A percentile compares a stretch with the other conserved stretches of the same genome.
Evolutionary conservation across 106 monocot species (phyloP).

Genomic region (Agapanthus africanus): DNA sequence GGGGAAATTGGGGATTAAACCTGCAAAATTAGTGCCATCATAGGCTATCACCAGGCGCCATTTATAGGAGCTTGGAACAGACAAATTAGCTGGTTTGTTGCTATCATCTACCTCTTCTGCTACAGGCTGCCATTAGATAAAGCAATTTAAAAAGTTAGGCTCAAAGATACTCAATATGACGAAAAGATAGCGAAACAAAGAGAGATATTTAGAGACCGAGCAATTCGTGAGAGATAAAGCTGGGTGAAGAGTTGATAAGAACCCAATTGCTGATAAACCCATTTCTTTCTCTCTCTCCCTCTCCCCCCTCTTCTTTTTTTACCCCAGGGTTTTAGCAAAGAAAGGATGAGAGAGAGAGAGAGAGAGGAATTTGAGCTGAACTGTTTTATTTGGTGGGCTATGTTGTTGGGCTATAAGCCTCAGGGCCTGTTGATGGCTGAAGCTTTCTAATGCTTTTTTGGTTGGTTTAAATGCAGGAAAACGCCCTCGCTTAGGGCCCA

Average conservation of each 20-base stretch:
- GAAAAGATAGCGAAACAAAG: not conserved
- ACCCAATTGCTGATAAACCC: constrained; percentile 24
- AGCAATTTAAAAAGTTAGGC: not conserved
- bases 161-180: constrained; percentile 8
- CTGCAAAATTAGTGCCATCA: constrained; percentile 63
- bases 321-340: no score
- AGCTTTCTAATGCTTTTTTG: no score
- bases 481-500: no score
- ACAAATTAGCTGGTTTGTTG: not conserved
- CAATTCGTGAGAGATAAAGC: constrained; percentile 2
- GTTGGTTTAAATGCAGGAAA: no score
- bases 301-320: not conserved
- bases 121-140: not conserved
- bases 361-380: no score
- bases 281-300: constrained; percentile 7
- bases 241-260: constrained; percentile 18
- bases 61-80: constrained; percentile 22
- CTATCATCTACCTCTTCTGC: constrained; percentile 8
- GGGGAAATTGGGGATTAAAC: constrained; percentile 14
- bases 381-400: no score
- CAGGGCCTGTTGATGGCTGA: no score
- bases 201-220: constrained; percentile 9
- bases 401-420: no score
- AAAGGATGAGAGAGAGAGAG: no score
- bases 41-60: constrained; percentile 74